These are phyloP conservation scores for Tuber brumale DNA, from an alignment of 495 filamentous ascomycete genomes.

Conservation along the genomic window DNA sequence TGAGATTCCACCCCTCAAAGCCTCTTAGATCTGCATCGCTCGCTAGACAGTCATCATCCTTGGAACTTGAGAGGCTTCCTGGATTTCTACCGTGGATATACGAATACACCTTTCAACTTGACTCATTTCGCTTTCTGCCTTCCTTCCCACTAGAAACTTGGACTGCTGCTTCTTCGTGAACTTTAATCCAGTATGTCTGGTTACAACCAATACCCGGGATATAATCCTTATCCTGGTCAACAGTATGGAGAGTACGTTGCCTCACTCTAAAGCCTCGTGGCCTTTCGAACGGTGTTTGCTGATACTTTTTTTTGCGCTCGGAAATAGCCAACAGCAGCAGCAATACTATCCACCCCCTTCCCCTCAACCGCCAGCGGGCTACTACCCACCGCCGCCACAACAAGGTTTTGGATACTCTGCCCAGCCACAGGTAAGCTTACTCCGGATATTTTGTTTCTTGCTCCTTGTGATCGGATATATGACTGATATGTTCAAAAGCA, in stretches of 20 bases:
- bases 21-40: slow-evolving; percentile 30
- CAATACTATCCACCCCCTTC: slow-evolving; percentile 33
- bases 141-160: neutral
- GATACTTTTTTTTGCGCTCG: slow-evolving; percentile 11
- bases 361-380: slow-evolving; percentile 24
- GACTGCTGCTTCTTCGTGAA: neutral
- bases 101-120: neutral
- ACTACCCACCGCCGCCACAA: slow-evolving; percentile 33
- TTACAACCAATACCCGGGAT: slow-evolving; percentile 26
- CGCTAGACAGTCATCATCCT: slow-evolving; percentile 16
- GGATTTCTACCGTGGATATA: neutral
- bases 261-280: slow-evolving; percentile 8
- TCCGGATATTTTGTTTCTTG: neutral
- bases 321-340: slow-evolving; percentile 27
- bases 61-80: slow-evolving; percentile 16
- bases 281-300: slow-evolving; percentile 12
- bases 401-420: slow-evolving; percentile 26
- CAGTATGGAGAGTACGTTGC: slow-evolving; percentile 20
- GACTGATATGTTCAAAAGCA: slow-evolving; percentile 20
- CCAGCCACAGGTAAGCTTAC: slow-evolving; percentile 26
- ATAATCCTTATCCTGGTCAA: slow-evolving; percentile 19
- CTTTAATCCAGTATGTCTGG: slow-evolving; percentile 24
- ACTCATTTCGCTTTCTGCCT: neutral
- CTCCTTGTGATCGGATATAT: slow-evolving; percentile 3
- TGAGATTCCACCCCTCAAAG: slow-evolving; percentile 29